phyloP scores from a whole-genome alignment of 768 basidiomycete genomes.

The Leccinum longicurvipes region DNA sequence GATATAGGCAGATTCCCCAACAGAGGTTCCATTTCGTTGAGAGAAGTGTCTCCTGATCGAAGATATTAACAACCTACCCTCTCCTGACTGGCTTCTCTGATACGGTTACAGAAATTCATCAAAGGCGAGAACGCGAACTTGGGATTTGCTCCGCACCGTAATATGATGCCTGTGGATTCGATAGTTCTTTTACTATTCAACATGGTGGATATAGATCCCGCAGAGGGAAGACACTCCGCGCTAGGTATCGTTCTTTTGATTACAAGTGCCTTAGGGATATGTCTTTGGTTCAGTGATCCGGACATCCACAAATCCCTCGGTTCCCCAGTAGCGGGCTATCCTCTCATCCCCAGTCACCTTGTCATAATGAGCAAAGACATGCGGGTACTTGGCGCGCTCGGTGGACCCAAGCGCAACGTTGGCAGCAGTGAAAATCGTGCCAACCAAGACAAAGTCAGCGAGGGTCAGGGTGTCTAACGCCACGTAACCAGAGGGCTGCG shows the following conservation, averaged over 20 bases:
- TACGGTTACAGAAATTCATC: not conserved
- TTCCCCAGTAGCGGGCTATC: constrained; percentile 12
- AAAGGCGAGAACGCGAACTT: not conserved
- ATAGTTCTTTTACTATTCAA: too few species aligned
- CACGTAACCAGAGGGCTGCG: constrained; percentile 9
- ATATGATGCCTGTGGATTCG: too few species aligned
- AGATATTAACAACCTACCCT: too few species aligned
- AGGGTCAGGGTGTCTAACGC: constrained; percentile 12
- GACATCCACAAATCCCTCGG: constrained; percentile 5
- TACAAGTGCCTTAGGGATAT: not conserved
- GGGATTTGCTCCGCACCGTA: too few species aligned
- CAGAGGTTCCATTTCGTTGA: not conserved
- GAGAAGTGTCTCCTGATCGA: not conserved
- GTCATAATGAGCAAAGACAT: constrained; percentile 16
- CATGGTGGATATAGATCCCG: too few species aligned
- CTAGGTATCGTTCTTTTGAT: not conserved
- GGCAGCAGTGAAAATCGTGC: constrained; percentile 2
- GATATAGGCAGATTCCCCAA: not conserved
- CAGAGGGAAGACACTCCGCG: too few species aligned
- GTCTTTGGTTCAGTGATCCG: constrained; percentile 1
- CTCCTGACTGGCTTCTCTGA: not conserved
- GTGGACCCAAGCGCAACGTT: constrained; percentile 7
- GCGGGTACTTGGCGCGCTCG: constrained; percentile 13
- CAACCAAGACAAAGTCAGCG: constrained; percentile 18
- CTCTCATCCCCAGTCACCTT: constrained; percentile 17